A percentile compares a stretch with the other conserved stretches of the same genome.
These are phyloP conservation scores for Gracilaria vermiculophylla DNA, from an alignment of 23 red algal genomes.

Conservation along the genomic window DNA sequence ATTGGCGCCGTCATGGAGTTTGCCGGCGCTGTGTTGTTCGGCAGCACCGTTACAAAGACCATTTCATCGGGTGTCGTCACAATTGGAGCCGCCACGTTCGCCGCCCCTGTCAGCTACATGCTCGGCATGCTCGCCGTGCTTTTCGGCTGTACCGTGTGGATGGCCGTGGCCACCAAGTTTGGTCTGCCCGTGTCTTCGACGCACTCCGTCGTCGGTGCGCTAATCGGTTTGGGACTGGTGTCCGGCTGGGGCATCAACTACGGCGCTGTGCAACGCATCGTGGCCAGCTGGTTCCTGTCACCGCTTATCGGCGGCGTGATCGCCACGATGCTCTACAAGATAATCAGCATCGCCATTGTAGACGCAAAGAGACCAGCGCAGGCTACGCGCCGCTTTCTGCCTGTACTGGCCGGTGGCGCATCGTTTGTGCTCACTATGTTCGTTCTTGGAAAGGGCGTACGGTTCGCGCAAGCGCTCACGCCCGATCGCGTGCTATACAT, in stretches of 20 bases:
- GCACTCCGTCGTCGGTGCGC: slow-evolving; percentile 88
- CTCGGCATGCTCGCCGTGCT: slow-evolving; percentile 92
- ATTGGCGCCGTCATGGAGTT: slow-evolving; percentile 99
- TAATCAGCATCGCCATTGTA: slow-evolving; percentile 72
- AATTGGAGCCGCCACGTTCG: slow-evolving; percentile 50
- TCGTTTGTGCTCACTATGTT: slow-evolving; percentile 87
- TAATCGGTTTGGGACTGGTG: slow-evolving; percentile 84
- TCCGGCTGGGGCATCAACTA: slow-evolving; percentile 89
- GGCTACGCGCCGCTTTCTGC: slow-evolving; percentile 80
- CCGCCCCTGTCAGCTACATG: slow-evolving; percentile 75
- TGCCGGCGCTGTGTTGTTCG: slow-evolving; percentile 94
- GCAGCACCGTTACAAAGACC: slow-evolving; percentile 96
- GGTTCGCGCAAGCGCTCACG: slow-evolving; percentile 34
- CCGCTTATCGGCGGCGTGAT: slow-evolving; percentile 87
- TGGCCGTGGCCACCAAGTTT: slow-evolving; percentile 80
- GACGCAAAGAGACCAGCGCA: slow-evolving; percentile 68
- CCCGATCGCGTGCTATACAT: slow-evolving; percentile 56
- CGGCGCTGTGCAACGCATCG: slow-evolving; percentile 68
- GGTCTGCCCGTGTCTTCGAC: slow-evolving; percentile 98
- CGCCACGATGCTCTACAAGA: slow-evolving; percentile 63
- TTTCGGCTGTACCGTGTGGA: slow-evolving; percentile 88
- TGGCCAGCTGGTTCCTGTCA: slow-evolving; percentile 84
- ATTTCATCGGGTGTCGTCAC: slow-evolving; percentile 86
- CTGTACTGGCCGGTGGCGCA: slow-evolving; percentile 61
- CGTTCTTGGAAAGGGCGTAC: slow-evolving; percentile 70